Percentiles rank a stretch among this genome's conserved stretches.
Conservation (phyloP, 2,329 filamentous ascomycete genomes). For the Trichoderma hamatum region DNA sequence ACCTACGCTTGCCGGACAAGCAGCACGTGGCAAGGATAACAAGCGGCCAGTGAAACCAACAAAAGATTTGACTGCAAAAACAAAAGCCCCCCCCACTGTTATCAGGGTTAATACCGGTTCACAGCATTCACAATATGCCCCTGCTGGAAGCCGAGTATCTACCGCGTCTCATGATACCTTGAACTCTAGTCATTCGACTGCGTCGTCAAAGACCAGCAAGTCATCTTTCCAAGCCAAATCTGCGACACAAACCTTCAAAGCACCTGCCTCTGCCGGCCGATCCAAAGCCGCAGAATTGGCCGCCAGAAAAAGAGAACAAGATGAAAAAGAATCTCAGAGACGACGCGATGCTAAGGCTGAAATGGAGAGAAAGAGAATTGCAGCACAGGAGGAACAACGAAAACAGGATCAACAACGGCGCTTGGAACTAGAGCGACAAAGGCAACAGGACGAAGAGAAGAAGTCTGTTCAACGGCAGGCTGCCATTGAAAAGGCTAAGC, state of each 20-base stretch:
- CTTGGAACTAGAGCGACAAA: conserved; percentile 64
- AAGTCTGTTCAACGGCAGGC: conserved; percentile 67
- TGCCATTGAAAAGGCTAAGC: conserved; percentile 66
- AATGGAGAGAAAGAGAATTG: conserved; percentile 74
- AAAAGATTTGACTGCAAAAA: conserved; percentile 61
- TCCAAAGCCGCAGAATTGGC: conserved; percentile 74
- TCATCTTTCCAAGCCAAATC: conserved; percentile 63
- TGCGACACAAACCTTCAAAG: conserved; percentile 63
- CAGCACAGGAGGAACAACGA: conserved; percentile 66
- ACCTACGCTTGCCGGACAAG: conserved; percentile 51
- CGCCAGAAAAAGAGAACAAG: conserved; percentile 81
- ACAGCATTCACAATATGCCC: conserved; percentile 62
- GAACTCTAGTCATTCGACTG: conserved; percentile 39
- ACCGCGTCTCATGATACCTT: conserved; percentile 56
- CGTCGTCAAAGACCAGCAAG: conserved; percentile 66
- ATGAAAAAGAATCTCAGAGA: conserved; percentile 76
- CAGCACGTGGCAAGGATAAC: conserved; percentile 54
- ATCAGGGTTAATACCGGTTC: conserved; percentile 72
- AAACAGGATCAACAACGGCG: conserved; percentile 61
- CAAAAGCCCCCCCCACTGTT: conserved; percentile 68
- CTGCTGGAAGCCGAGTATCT: conserved; percentile 54
- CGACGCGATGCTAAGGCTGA: conserved; percentile 83
- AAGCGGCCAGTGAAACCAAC: conserved; percentile 65
- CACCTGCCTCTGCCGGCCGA: conserved; percentile 60
- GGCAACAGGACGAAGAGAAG: conserved; percentile 67